Base-by-base conservation (phyloP, 2,329 filamentous ascomycete species). In the Orbilia javanica region DNA sequence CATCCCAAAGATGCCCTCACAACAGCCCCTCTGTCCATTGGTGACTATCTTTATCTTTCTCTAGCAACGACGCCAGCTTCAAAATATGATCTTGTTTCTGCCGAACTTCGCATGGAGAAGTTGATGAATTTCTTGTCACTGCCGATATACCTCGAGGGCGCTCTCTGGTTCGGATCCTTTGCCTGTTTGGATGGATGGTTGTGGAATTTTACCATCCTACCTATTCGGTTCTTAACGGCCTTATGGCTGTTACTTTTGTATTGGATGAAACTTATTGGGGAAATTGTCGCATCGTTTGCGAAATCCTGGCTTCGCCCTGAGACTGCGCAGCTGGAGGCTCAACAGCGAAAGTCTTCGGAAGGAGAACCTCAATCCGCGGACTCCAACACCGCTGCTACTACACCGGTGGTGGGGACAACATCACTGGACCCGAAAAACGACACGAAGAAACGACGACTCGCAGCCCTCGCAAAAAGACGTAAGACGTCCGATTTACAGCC, bases 151-250 rank as follows among this genome's bases (percentile, higher is more conserved):
- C 87, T 99, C 4, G 96, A 99, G 84, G 89, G 91, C 53, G 91
- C 94, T 0, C 88, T 99, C 4, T 90, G 90, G 76, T 98, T 99
- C 84, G 96, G 96, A 5, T 91, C 93, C 0, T 85, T 98, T 36
- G 94, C 95, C 5, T 99, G 96, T 84, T 87, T 99, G 4, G 96
- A 99, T 83, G 92, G 95, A 0, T 99, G 95, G 94, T 88, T 99
- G 0, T 96, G 97, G 85, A 96, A 93, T 0, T 96, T 99, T 81
- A 99, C 96, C 0, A 97, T 99, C 52, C 86, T 99, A 0, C 96
- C 96, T 0, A 88, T 99, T 75, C 89, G 96, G 1, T 98, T 99
- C 81, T 84, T 92, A 67, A 92, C 94, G 74, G 95, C 96, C 0
- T 82, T 95, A 0, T 89, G 89, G 20, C 90, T 98, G 1, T 85